These are phyloP conservation scores for Aspergillus saccharolyticus DNA, from an alignment of 495 filamentous ascomycete genomes.

Conservation along the genomic window DNA sequence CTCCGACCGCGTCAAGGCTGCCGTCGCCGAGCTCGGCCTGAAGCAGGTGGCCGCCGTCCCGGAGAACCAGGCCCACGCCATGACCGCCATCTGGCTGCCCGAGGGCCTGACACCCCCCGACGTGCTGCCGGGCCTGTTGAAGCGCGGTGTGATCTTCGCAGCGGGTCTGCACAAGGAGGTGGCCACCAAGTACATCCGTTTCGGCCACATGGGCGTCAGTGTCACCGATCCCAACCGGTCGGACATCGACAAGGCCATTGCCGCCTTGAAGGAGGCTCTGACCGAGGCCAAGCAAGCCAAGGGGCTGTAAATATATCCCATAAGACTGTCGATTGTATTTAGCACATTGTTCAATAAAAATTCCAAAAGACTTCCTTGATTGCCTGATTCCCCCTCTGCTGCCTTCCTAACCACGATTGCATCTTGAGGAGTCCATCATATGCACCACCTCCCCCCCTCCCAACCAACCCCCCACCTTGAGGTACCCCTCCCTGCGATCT, in stretches of 20 bases:
- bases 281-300: constrained; percentile 58
- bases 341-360: background rate
- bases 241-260: constrained; percentile 79
- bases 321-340: background rate
- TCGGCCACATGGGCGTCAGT: constrained; percentile 96
- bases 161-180: constrained; percentile 90
- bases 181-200: constrained; percentile 64
- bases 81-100: constrained; percentile 96
- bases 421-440: too few species aligned
- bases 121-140: constrained; percentile 77
- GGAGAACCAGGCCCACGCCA: constrained; percentile 89
- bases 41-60: constrained; percentile 78
- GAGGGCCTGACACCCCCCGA: constrained; percentile 74
- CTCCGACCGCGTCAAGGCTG: constrained; percentile 78
- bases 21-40: constrained; percentile 72
- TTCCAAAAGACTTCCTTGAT: constrained; percentile 1
- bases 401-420: too few species aligned
- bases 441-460: too few species aligned
- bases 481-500: too few species aligned
- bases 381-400: too few species aligned
- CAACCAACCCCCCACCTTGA: too few species aligned
- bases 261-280: constrained; percentile 67
- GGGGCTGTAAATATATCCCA: constrained; percentile 31
- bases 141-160: constrained; percentile 90
- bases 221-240: constrained; percentile 51